Percentiles rank a stretch among this genome's conserved stretches.
Conservation (phyloP, 2,329 filamentous ascomycete genomes). For the Dothidotthia symphoricarpi region DNA sequence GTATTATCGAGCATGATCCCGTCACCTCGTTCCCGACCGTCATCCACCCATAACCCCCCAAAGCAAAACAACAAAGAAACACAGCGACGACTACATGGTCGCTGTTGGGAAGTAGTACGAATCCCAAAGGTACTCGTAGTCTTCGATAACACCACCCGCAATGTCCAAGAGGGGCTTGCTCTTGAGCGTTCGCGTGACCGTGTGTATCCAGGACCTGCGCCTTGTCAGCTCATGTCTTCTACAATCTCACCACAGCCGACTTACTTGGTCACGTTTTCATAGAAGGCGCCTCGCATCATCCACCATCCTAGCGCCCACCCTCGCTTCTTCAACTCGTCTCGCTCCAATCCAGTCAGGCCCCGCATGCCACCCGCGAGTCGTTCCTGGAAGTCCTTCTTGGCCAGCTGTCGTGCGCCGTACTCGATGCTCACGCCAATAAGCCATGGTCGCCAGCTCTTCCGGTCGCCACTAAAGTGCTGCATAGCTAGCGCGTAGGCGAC, state of each 20-base stretch:
- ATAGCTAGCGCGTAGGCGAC: conserved; percentile 83
- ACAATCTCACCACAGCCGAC: conserved; percentile 16
- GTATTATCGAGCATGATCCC: no score
- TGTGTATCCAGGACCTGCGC: conserved; percentile 60
- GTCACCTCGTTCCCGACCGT: background rate
- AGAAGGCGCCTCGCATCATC: conserved; percentile 94
- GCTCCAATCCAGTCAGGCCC: conserved; percentile 78
- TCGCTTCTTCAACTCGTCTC: conserved; percentile 82
- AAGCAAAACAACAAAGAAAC: background rate
- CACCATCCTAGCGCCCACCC: conserved; percentile 95
- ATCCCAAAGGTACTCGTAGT: conserved; percentile 98
- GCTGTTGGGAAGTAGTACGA: conserved; percentile 87
- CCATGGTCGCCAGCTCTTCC: conserved; percentile 89
- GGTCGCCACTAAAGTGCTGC: conserved; percentile 68
- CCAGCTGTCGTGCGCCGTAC: conserved; percentile 82
- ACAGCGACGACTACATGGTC: conserved; percentile 46
- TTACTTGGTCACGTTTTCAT: conserved; percentile 79
- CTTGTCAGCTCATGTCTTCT: conserved; percentile 16
- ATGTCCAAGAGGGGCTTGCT: conserved; percentile 75
- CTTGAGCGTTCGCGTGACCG: conserved; percentile 67
- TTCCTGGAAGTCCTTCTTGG: conserved; percentile 63
- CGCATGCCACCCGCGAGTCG: conserved; percentile 68
- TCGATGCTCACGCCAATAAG: conserved; percentile 80
- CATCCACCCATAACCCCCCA: background rate
- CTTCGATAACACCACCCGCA: conserved; percentile 81